phyloP scores from a whole-genome alignment of 306 rosid species.

The Coriaria nepalensis region DNA sequence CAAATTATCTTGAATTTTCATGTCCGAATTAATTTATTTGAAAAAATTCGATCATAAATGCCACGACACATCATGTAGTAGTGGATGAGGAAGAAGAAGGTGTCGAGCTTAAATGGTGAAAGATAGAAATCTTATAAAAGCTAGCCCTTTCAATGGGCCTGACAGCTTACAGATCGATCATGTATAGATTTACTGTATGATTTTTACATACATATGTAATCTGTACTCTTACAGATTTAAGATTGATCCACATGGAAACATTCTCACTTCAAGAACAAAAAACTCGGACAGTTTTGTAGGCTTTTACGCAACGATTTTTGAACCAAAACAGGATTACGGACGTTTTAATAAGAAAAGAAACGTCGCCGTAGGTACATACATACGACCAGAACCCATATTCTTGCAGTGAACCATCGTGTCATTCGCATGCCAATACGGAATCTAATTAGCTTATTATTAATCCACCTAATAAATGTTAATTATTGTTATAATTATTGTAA shows the following conservation, averaged over 20 bases:
- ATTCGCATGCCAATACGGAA: too few relatives aligned
- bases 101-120: slow-evolving; percentile 17
- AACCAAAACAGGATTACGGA: too few relatives aligned
- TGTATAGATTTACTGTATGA: slow-evolving; percentile 11
- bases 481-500: too few relatives aligned
- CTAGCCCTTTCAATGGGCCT: slow-evolving; percentile 11
- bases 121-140: slow-evolving; percentile 15
- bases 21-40: too few relatives aligned
- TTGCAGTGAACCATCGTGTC: too few relatives aligned
- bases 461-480: too few relatives aligned
- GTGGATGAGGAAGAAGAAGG: background rate
- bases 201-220: background rate
- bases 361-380: too few relatives aligned
- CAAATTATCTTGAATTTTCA: background rate
- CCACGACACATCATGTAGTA: too few relatives aligned
- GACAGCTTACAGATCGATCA: slow-evolving; percentile 15
- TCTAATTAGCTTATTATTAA: too few relatives aligned
- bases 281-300: slow-evolving; percentile 14
- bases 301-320: slow-evolving; percentile 16
- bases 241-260: slow-evolving; percentile 23
- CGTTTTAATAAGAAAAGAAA: too few relatives aligned
- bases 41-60: too few relatives aligned
- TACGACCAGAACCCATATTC: too few relatives aligned
- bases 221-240: slow-evolving; percentile 18
- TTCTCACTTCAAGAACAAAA: slow-evolving; percentile 21